A percentile compares a stretch with the other conserved stretches of the same genome.
Conservation (phyloP, 305 asterid genomes). For the Plantago rigida region DNA sequence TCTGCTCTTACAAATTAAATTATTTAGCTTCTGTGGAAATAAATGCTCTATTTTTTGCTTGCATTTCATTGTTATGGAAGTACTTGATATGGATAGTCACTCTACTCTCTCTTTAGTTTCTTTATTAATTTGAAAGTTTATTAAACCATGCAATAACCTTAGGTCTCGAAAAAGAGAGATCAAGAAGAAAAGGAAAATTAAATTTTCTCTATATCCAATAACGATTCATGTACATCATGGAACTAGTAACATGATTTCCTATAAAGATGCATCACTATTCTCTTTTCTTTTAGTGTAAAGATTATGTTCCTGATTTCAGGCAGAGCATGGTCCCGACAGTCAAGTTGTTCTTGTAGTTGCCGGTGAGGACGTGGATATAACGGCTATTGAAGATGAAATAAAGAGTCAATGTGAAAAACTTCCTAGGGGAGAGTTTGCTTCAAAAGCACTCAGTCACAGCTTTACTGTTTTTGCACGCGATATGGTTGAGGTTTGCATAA, state of each 20-base stretch:
- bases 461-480: constrained; percentile 72
- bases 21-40: constrained; percentile 12
- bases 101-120: background rate
- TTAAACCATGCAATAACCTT: constrained; percentile 11
- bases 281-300: constrained; percentile 16
- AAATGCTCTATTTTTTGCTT: background rate
- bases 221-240: background rate
- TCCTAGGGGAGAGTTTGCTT: constrained; percentile 79
- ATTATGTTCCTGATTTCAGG: constrained; percentile 41
- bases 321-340: constrained; percentile 97
- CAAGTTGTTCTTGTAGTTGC: constrained; percentile 88
- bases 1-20: constrained; percentile 5
- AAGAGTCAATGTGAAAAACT: constrained; percentile 68
- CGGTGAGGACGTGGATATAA: constrained; percentile 65
- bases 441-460: constrained; percentile 80
- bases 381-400: constrained; percentile 60
- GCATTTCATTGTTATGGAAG: constrained; percentile 8
- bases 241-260: background rate
- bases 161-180: background rate
- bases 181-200: background rate
- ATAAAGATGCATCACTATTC: constrained; percentile 2
- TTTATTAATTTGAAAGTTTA: constrained; percentile 1
- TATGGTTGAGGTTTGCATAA: constrained; percentile 64
- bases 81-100: background rate
- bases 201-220: background rate